Percentiles rank a stretch among this genome's conserved stretches.
Evolutionary conservation across 2,329 filamentous ascomycete species (phyloP).

Genomic region (Ophiostoma quercus): DNA sequence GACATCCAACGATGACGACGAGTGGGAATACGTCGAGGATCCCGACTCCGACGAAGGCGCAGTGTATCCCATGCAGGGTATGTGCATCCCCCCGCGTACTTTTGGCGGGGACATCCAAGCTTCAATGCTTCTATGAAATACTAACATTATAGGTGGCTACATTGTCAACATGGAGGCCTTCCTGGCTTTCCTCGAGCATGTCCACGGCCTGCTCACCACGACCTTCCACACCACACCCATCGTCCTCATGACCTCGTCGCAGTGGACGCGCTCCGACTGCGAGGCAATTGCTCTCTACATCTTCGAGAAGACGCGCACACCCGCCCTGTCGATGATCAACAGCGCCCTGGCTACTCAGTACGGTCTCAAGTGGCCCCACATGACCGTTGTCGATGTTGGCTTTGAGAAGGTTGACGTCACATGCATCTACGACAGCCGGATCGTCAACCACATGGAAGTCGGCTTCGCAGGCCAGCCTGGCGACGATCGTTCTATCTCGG

Average conservation of each 20-base stretch:
- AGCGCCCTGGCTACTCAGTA: slow-evolving; percentile 83
- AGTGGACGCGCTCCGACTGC: slow-evolving; percentile 82
- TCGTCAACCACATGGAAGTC: slow-evolving; percentile 62
- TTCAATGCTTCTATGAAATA: background rate
- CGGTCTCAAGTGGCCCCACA: slow-evolving; percentile 66
- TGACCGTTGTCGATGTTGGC: slow-evolving; percentile 87
- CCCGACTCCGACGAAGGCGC: slow-evolving; percentile 82
- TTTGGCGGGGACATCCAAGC: background rate
- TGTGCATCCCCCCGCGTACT: background rate
- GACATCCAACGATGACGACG: slow-evolving; percentile 38
- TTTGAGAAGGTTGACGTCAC: slow-evolving; percentile 90
- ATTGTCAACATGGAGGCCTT: slow-evolving; percentile 91
- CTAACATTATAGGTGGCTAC: slow-evolving; percentile 54
- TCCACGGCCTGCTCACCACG: slow-evolving; percentile 82
- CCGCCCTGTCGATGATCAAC: slow-evolving; percentile 85
- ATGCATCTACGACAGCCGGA: slow-evolving; percentile 75
- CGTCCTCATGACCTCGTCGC: slow-evolving; percentile 80
- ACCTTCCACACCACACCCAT: slow-evolving; percentile 96
- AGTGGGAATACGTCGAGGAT: slow-evolving; percentile 77
- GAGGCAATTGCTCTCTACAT: slow-evolving; percentile 89
- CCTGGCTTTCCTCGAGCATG: slow-evolving; percentile 85
- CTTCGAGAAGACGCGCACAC: slow-evolving; percentile 94
- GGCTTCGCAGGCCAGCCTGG: slow-evolving; percentile 36
- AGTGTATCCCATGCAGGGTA: slow-evolving; percentile 65
- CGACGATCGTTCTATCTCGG: slow-evolving; percentile 51